A percentile compares a stretch with the other conserved stretches of the same genome.
phyloP scores from a whole-genome alignment of 768 basidiomycete genomes.

The Naganishia friedmannii region DNA sequence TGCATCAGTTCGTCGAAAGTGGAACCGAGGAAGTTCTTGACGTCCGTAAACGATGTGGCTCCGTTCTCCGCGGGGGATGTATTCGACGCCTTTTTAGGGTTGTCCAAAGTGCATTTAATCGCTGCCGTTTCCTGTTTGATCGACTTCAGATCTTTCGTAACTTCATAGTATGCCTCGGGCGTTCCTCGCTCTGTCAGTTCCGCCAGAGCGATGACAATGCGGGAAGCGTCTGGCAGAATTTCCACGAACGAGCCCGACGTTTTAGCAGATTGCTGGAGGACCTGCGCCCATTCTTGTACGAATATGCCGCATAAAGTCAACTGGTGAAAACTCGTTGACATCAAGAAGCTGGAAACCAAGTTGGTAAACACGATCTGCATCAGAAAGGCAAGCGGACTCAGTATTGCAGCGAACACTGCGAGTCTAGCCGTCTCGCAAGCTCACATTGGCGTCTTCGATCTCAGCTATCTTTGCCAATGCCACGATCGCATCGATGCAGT shows the following conservation, averaged over 20 bases:
- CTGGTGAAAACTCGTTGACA: conserved; percentile 87
- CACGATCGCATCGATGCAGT: conserved; percentile 71
- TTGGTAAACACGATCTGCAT: neutral
- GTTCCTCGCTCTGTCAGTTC: conserved; percentile 69
- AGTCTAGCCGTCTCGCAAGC: neutral
- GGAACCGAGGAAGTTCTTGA: conserved; percentile 1
- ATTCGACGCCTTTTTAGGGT: neutral
- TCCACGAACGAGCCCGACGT: conserved; percentile 56
- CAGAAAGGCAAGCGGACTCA: neutral
- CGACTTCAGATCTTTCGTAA: conserved; percentile 56
- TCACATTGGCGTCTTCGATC: conserved; percentile 55
- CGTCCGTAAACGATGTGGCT: neutral
- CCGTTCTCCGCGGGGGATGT: neutral
- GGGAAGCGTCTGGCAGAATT: conserved; percentile 61
- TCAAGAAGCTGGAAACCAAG: conserved; percentile 74
- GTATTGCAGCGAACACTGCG: neutral
- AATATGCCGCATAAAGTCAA: conserved; percentile 80
- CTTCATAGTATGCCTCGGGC: conserved; percentile 83
- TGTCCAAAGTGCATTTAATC: neutral
- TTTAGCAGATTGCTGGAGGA: neutral
- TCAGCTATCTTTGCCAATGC: conserved; percentile 76
- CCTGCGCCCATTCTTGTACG: conserved; percentile 83
- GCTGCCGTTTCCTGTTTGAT: conserved; percentile 21
- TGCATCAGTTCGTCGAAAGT: neutral
- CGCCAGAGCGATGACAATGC: conserved; percentile 68